Conservation (phyloP, 2,329 filamentous ascomycete genomes). For the Hymenoscyphus scutula region DNA sequence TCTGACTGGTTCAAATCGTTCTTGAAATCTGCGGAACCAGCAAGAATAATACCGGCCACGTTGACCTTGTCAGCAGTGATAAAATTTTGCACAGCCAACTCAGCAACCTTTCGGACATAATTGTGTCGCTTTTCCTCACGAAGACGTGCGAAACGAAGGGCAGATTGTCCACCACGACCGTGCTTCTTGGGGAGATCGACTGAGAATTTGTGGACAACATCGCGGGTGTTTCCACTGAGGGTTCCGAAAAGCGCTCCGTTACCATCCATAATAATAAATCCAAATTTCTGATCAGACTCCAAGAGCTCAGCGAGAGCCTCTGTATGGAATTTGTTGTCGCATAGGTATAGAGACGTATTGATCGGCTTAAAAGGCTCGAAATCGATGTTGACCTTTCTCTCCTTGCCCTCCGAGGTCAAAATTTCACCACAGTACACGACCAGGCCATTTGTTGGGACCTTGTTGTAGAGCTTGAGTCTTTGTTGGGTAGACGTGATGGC, state of each 20-base stretch:
- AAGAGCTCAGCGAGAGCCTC: constrained; percentile 95
- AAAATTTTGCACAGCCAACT: constrained; percentile 97
- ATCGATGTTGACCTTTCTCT: constrained; percentile 99
- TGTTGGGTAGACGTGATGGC: constrained; percentile 99
- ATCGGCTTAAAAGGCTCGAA: constrained; percentile 99
- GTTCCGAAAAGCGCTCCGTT: constrained; percentile 98
- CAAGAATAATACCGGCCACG: constrained; percentile 90
- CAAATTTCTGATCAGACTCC: constrained; percentile 98
- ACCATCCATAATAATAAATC: constrained; percentile 99
- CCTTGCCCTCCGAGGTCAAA: constrained; percentile 96
- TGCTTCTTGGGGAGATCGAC: constrained; percentile 99
- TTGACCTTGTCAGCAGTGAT: constrained; percentile 99
- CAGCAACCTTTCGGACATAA: constrained; percentile 98
- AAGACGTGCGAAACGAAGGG: constrained; percentile 97
- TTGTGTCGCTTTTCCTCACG: constrained; percentile 99
- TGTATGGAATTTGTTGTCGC: constrained; percentile 99
- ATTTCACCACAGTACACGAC: constrained; percentile 99
- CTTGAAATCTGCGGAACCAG: constrained; percentile 98
- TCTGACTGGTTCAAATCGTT: constrained; percentile 98
- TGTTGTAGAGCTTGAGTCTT: constrained; percentile 97
- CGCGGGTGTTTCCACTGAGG: constrained; percentile 93
- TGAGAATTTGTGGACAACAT: constrained; percentile 95
- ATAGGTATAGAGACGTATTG: constrained; percentile 98
- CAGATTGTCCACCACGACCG: constrained; percentile 99
- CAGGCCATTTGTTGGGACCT: constrained; percentile 94